These are phyloP conservation scores for Apiospora marii DNA, from an alignment of 2,329 filamentous ascomycete genomes.

Conservation along the genomic window DNA sequence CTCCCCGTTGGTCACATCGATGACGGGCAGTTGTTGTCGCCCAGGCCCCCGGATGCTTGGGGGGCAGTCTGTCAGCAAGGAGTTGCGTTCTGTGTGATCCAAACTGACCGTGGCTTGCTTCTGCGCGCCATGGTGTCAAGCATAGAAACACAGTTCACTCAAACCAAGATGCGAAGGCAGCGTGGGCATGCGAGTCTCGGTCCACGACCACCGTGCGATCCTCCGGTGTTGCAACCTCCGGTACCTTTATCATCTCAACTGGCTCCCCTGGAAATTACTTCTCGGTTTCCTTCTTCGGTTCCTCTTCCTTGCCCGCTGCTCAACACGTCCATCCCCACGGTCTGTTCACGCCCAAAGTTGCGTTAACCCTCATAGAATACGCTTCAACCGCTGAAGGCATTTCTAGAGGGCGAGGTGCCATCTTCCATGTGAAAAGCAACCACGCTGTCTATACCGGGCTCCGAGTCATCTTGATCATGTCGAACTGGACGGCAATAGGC, in stretches of 20 bases:
- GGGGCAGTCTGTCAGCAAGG: slow-evolving; percentile 14
- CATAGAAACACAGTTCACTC: slow-evolving; percentile 19
- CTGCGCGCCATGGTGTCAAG: slow-evolving; percentile 10
- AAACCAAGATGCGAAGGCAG: slow-evolving; percentile 8
- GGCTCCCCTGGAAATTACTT: neutral
- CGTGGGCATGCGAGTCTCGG: slow-evolving; percentile 22
- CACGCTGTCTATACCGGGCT: neutral
- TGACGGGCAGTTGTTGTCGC: neutral
- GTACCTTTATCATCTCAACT: slow-evolving; percentile 8
- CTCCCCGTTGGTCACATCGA: neutral
- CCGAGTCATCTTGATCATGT: neutral
- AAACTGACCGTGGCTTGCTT: slow-evolving; percentile 16
- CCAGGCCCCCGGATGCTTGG: slow-evolving; percentile 2
- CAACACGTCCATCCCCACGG: neutral
- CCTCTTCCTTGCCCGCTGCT: neutral
- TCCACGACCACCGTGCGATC: slow-evolving; percentile 13
- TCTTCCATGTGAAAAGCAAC: neutral
- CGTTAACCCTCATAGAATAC: neutral
- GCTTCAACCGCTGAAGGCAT: neutral
- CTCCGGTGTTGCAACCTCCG: neutral
- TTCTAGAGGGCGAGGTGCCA: neutral
- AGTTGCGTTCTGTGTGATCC: slow-evolving; percentile 12
- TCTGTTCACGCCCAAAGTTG: slow-evolving; percentile 15
- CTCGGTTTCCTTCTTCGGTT: neutral
- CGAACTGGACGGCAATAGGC: slow-evolving; percentile 26